Evolutionary conservation across 345 rosid species (phyloP), one percentile per base, ranked within the genome.

Genomic region (Tarenaya hassleriana): DNA sequence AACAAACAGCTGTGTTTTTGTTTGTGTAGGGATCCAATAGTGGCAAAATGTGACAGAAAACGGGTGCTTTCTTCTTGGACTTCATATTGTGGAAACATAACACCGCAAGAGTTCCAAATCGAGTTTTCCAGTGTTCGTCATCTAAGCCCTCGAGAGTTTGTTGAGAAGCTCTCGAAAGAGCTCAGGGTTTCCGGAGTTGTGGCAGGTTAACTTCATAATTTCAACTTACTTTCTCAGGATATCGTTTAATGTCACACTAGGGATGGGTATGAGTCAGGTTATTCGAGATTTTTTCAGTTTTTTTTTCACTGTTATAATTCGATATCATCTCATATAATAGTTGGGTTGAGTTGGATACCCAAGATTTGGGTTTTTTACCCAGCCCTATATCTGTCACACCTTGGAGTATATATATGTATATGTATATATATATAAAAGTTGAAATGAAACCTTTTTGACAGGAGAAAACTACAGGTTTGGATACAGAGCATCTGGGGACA

Each of bases 381-480:
- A n/a, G n/a, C n/a, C n/a, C n/a, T n/a, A n/a, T n/a, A n/a, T n/a
- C n/a, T n/a, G n/a, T n/a, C n/a, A n/a, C n/a, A n/a, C n/a, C n/a
- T n/a, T n/a, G n/a, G n/a, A n/a, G n/a, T n/a, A n/a, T n/a, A n/a
- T n/a, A n/a, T n/a, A n/a, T n/a, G n/a, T n/a, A n/a, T n/a, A n/a
- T n/a, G n/a, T n/a, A n/a, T n/a, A n/a, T n/a, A n/a, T n/a, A n/a
- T n/a, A n/a, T n/a, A n/a, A n/a, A n/a, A n/a, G n/a, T n/a, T n/a
- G n/a, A n/a, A n/a, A 27, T 34, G 34, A 67, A 8, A 45, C 27
- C 47, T 19, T 62, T 29, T 17, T 34, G 29, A 38, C 77, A 87
- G 96, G 98, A 27, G 83, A 83, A 62, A 92, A 88, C 66, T 92
- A 88, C 58, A 78, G 91, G 19, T 88, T 92, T 69, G 98, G 95